Base-by-base conservation (phyloP, 2,329 filamentous ascomycete genomes). In the Ilyonectria sp. region DNA sequence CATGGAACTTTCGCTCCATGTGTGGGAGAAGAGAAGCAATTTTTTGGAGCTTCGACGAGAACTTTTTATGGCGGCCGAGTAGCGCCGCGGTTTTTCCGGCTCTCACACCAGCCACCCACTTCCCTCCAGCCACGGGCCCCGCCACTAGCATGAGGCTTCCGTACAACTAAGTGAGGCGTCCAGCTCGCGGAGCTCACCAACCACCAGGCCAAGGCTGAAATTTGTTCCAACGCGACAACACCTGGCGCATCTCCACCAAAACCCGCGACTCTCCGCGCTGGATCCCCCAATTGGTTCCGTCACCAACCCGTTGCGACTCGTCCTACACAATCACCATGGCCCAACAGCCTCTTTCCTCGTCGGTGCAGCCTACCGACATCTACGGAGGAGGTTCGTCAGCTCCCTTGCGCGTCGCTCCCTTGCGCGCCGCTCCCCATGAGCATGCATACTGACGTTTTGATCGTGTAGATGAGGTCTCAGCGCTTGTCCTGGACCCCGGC, bases 401-500 rank as follows among this genome's bases (percentile, higher is more conserved):
- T 72, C 65, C 63, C 66, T 59, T 52, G 67, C 70, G 68, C 71
- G 67, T 72, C 58, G 60, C 53, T 72, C 65, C 63, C 66, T 59
- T 52, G 67, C 70, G 68, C 71, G 67, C 71, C 58, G 35, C 57
- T 47, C 56, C 63, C 52, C 31, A 40, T 63, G 46, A 68, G 57
- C 57, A 59, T 61, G 57, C 52, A 63, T 61, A 67, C 73, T 76
- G 69, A 73, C 67, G 59, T 49, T 46, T 64, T 60, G 35, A 57
- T 70, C 59, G 60, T 65, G 65, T 76, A 97, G 96, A 99, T 86
- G 96, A 99, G 85, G 95, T 99, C 72, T 97, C 95, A 40, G 97
- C 97, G 59, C 93, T 99, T 74, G 94, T 99, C 43, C 93, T 99
- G 78, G 96, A 99, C 79, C 93, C 96, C 3, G 96, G 97, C 69